Percentiles rank a stretch among this genome's conserved stretches.
Conservation (phyloP, 1,284 basidiomycete species). For the Cryptococcus sp. region DNA sequence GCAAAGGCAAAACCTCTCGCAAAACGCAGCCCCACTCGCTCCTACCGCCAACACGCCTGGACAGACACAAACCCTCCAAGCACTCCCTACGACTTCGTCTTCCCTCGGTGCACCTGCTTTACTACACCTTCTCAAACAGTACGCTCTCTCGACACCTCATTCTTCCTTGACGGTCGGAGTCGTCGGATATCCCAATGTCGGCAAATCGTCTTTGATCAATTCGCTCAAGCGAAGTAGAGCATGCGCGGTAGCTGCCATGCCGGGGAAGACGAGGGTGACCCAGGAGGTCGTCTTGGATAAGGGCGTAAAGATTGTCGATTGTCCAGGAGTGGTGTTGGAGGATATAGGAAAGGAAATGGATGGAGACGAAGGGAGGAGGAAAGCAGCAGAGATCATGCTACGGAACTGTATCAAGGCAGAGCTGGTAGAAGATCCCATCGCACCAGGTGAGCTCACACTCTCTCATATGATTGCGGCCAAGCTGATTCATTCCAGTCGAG, state of each 20-base stretch:
- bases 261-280: slow-evolving; percentile 91
- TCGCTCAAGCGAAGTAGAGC: slow-evolving; percentile 85
- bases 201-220: slow-evolving; percentile 94
- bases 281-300: slow-evolving; percentile 91
- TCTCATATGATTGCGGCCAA: neutral
- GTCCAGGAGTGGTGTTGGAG: slow-evolving; percentile 81
- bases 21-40: slow-evolving; percentile 39
- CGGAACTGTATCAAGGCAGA: slow-evolving; percentile 91
- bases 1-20: slow-evolving; percentile 70
- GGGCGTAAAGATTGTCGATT: slow-evolving; percentile 86
- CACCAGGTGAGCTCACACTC: slow-evolving; percentile 70
- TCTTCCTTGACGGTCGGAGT: slow-evolving; percentile 83
- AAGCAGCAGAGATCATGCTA: slow-evolving; percentile 68
- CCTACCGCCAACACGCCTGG: slow-evolving; percentile 32
- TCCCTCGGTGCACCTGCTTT: slow-evolving; percentile 55
- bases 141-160: slow-evolving; percentile 62
- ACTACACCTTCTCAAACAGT: slow-evolving; percentile 84
- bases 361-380: slow-evolving; percentile 51
- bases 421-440: slow-evolving; percentile 82
- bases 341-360: slow-evolving; percentile 55
- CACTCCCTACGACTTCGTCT: slow-evolving; percentile 62
- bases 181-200: slow-evolving; percentile 96
- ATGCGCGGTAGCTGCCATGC: slow-evolving; percentile 84
- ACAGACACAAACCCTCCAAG: slow-evolving; percentile 42
- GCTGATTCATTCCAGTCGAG: slow-evolving; percentile 60